Evolutionary conservation across 2,329 filamentous ascomycete species (phyloP).

Genomic region (Diplodia sapinea): DNA sequence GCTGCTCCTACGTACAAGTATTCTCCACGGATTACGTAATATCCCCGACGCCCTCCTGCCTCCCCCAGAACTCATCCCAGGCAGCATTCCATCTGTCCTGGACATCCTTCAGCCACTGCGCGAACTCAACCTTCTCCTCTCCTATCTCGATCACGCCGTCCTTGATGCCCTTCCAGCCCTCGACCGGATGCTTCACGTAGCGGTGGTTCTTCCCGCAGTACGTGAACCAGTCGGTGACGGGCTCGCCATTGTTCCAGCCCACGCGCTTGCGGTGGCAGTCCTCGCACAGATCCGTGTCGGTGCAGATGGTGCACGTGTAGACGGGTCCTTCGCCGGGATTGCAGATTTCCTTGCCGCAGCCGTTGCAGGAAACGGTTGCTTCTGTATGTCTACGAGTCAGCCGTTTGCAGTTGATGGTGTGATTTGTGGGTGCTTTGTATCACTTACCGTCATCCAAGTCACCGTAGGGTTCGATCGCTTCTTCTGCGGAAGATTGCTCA

Average conservation of each 20-base stretch:
- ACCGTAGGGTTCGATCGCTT: not conserved
- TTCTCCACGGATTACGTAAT: not conserved
- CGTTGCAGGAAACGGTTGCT: not conserved
- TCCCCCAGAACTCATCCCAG: constrained; percentile 37
- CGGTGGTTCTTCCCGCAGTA: constrained; percentile 34
- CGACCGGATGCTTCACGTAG: constrained; percentile 34
- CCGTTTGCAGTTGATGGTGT: no score
- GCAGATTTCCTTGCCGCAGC: not conserved
- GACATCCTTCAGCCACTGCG: constrained; percentile 34
- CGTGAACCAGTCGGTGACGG: not conserved
- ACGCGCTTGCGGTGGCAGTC: constrained; percentile 32
- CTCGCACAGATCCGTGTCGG: constrained; percentile 33
- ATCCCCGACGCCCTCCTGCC: constrained; percentile 21
- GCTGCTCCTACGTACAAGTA: not conserved
- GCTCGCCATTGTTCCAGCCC: constrained; percentile 25
- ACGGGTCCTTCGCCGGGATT: not conserved
- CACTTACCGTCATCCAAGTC: not conserved
- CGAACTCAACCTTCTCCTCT: constrained; percentile 33
- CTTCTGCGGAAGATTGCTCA: not conserved
- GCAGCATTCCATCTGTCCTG: constrained; percentile 36
- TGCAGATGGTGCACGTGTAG: constrained; percentile 36
- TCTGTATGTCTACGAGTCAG: not conserved
- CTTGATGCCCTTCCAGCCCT: constrained; percentile 35
- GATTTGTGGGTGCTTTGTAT: no score
- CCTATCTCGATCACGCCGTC: constrained; percentile 32